Conservation (phyloP, 2,329 filamentous ascomycete species). For the Ophiostoma ips region DNA sequence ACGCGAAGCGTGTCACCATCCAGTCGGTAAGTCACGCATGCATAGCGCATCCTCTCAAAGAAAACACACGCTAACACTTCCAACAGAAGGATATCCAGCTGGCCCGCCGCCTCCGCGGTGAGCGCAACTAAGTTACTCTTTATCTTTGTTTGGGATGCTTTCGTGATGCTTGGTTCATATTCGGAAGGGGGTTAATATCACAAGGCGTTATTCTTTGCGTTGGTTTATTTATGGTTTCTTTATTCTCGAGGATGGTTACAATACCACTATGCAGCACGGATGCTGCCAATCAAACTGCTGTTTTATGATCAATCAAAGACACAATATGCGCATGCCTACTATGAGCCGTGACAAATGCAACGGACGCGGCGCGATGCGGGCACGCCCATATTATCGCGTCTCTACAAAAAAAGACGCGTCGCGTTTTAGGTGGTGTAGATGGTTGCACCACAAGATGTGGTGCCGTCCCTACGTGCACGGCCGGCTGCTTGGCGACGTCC, state of each 20-base stretch:
- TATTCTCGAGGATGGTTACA: constrained; percentile 28
- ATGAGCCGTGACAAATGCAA: no score
- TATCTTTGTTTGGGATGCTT: constrained; percentile 23
- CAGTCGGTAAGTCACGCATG: constrained; percentile 43
- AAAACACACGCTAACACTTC: constrained; percentile 21
- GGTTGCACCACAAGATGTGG: no score
- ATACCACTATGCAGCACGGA: constrained; percentile 19
- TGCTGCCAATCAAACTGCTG: constrained; percentile 11
- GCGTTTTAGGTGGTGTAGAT: no score
- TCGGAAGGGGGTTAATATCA: constrained; percentile 24
- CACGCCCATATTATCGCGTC: no score
- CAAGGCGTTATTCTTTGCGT: constrained; percentile 30
- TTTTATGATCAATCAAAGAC: constrained; percentile 10
- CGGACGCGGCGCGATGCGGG: no score
- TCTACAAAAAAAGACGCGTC: no score
- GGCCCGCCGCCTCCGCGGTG: constrained; percentile 84
- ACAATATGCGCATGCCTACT: no score
- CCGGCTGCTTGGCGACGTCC: no score
- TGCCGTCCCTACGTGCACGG: no score
- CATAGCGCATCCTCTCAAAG: no score
- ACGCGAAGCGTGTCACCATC: constrained; percentile 98
- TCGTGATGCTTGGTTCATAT: constrained; percentile 24
- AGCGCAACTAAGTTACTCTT: constrained; percentile 57
- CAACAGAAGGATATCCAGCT: constrained; percentile 84
- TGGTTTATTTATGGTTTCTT: constrained; percentile 19